phyloP scores from a whole-genome alignment of 306 rosid species.

The Dalbergia cochinchinensis region DNA sequence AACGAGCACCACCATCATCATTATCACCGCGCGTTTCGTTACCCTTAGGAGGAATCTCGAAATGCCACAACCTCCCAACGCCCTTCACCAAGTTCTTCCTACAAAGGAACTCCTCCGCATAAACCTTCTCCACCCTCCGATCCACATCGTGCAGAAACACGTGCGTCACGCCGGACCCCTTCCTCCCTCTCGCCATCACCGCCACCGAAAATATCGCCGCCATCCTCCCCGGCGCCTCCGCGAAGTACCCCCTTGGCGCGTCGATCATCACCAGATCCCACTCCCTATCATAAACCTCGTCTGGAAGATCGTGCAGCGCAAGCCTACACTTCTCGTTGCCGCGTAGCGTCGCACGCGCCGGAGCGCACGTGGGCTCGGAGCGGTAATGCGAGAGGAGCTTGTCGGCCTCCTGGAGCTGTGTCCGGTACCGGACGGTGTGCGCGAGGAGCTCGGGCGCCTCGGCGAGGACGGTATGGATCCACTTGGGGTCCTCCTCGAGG shows the following conservation, averaged over 20 bases:
- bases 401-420: conserved; percentile 73
- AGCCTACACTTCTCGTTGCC: conserved; percentile 66
- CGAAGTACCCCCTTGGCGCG: conserved; percentile 80
- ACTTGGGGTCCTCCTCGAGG: conserved; percentile 86
- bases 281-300: conserved; percentile 69
- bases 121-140: conserved; percentile 78
- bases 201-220: conserved; percentile 80
- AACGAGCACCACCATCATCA: not conserved
- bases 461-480: conserved; percentile 76
- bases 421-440: conserved; percentile 60
- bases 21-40: conserved; percentile 24
- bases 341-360: conserved; percentile 50
- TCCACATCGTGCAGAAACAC: conserved; percentile 86
- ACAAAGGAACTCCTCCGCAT: conserved; percentile 81
- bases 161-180: conserved; percentile 83
- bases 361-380: conserved; percentile 60
- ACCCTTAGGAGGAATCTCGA: conserved; percentile 62
- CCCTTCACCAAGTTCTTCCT: conserved; percentile 65
- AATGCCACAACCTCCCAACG: conserved; percentile 87
- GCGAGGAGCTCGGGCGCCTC: conserved; percentile 65
- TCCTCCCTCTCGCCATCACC: conserved; percentile 75
- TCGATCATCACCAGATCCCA: conserved; percentile 93
- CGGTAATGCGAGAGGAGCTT: conserved; percentile 55
- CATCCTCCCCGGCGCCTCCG: conserved; percentile 91
- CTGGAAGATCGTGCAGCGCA: conserved; percentile 71